Percentiles rank a stretch among this genome's conserved stretches.
Evolutionary conservation across 257 asterid genomes (phyloP).

Genomic region (Solanum rostratum): DNA sequence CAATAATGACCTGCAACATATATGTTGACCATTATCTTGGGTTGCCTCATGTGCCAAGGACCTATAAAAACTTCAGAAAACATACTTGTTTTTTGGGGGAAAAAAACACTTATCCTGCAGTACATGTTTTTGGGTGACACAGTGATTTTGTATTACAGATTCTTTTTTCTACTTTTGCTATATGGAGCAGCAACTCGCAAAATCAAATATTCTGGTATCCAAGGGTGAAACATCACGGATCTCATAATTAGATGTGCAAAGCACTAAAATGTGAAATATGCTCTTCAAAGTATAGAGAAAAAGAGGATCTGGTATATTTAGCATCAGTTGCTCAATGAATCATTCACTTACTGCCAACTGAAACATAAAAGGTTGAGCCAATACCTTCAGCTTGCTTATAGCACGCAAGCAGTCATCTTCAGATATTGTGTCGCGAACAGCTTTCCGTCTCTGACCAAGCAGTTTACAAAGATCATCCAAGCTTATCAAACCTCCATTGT

Average conservation of each 20-base stretch:
- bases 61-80: not conserved
- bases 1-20: not conserved
- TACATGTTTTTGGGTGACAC: not conserved
- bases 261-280: not conserved
- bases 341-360: not conserved
- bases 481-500: slow-evolving; percentile 89
- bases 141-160: not conserved
- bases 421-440: slow-evolving; percentile 77
- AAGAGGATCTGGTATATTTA: not conserved
- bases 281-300: not conserved
- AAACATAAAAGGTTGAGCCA: not conserved
- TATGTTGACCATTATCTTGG: not conserved
- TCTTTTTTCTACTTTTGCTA: not conserved
- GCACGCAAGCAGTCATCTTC: slow-evolving; percentile 99
- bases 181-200: not conserved
- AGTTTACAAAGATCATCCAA: slow-evolving; percentile 78
- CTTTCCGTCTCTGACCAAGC: slow-evolving; percentile 71
- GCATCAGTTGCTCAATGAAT: not conserved
- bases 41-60: not conserved
- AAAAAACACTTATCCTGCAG: not conserved
- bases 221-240: not conserved
- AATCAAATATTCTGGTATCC: not conserved
- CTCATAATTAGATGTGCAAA: not conserved
- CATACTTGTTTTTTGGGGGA: not conserved
- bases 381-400: slow-evolving; percentile 92